Conservation (phyloP, 768 basidiomycete genomes). For the Mycena amicta region DNA sequence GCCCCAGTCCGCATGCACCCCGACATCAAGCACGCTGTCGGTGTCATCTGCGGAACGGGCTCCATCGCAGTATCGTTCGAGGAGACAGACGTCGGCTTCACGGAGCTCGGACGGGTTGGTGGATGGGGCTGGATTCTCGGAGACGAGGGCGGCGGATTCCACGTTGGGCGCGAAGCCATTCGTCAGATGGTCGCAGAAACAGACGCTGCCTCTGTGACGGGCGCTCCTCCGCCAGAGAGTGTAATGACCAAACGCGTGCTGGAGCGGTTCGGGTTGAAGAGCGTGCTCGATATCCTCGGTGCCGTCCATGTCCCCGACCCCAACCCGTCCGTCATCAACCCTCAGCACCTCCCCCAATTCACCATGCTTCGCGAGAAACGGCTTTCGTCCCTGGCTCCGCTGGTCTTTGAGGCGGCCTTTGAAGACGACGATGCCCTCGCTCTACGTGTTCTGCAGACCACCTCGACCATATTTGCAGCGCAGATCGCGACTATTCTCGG, state of each 20-base stretch:
- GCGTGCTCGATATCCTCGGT: conserved; percentile 65
- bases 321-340: conserved; percentile 22
- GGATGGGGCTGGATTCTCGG: conserved; percentile 88
- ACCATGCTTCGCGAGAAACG: conserved; percentile 65
- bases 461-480: conserved; percentile 57
- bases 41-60: conserved; percentile 82
- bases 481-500: conserved; percentile 60
- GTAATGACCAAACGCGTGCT: conserved; percentile 52
- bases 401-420: conserved; percentile 81
- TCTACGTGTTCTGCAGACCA: conserved; percentile 53
- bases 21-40: conserved; percentile 64
- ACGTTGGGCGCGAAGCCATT: conserved; percentile 76
- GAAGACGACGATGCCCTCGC: conserved; percentile 68
- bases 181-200: conserved; percentile 64
- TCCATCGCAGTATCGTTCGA: conserved; percentile 72
- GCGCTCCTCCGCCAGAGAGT: conserved; percentile 32
- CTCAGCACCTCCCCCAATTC: conserved; percentile 31
- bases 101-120: conserved; percentile 70
- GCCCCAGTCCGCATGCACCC: conserved; percentile 68
- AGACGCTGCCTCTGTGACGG: conserved; percentile 51
- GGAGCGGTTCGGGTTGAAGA: conserved; percentile 54
- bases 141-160: conserved; percentile 82
- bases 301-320: conserved; percentile 68
- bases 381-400: conserved; percentile 69
- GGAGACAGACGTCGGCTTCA: conserved; percentile 42